Base-by-base conservation (phyloP, 2,329 filamentous ascomycete species). In the Bipolaris sorokiniana region DNA sequence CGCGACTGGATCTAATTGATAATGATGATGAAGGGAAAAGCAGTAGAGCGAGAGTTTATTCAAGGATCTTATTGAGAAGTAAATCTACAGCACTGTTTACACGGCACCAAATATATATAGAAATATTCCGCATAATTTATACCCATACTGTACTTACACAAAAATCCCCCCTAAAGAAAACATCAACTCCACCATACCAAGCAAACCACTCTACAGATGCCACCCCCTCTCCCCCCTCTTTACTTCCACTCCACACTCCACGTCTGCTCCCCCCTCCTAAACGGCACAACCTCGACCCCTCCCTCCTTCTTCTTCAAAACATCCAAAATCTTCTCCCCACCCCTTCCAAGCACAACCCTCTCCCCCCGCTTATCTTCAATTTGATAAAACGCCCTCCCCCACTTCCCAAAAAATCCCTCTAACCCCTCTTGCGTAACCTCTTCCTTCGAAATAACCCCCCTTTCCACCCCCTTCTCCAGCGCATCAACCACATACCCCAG, bases 401-500 rank as follows among this genome's bases (percentile, higher is more conserved):
- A 86, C 15, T 72, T 78, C 50, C 82, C 81, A 63, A 88, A 79
- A 69, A 88, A 89, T 3, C 81, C 82, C 66, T 84, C 81, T 38
- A 89, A 62, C 33, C 79, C 79, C 61, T 86, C 83, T 55, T 74
- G 70, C 3, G 79, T 85, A 33, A 88, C 81, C 36, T 86, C 82
- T 28, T 82, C 80, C 53, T 82, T 81, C 41, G 72, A 76, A 20
- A 88, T 63, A 40, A 85, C 78, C 0, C 83, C 83, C 61, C 81
- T 80, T 66, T 81, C 76, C 3, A 89, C 78, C 4, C 83, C 89
- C 65, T 86, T 83, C 74, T 90, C 84, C 38, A 92, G 77, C 20
- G 85, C 85, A 73, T 84, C 83, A 22, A 92, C 77, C 45, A 91
- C 87, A 46, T 88, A 82, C 52, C 86, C 86, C 1, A 87, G 81